Base-by-base conservation (phyloP, 2,329 filamentous ascomycete genomes). In the Ophiognomonia clavigignenti-juglandacearum region DNA sequence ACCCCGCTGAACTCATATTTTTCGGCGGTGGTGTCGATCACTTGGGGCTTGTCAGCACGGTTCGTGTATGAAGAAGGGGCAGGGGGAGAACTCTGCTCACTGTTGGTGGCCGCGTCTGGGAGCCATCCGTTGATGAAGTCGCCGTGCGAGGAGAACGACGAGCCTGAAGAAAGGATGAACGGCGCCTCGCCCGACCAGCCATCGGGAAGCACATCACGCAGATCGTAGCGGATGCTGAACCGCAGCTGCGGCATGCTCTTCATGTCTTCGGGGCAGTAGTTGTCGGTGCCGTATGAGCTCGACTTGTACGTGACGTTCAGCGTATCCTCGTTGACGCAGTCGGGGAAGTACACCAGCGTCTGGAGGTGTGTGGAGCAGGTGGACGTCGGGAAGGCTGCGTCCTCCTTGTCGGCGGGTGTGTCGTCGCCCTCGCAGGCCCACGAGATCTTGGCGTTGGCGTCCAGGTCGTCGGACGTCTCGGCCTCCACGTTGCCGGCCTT, bases 181-280 rank as follows among this genome's bases (percentile, higher is more conserved):
- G 71, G 72, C 1, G 70, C 64, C 0, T 58, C 59, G 35, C 71
- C 70, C 29, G 51, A 61, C 71, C 71, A 74, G 18, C 71, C 70
- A 36, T 67, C 59, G 3, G 71, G 68, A 4, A 74, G 54, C 1
- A 58, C 59, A 38, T 65, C 66, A 46, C 69, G 65, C 6, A 71
- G 56, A 47, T 74, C 71, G 56, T 72, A 74, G 34, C 71, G 67
- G 50, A 73, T 67, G 36, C 64, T 68, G 61, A 73, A 73, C 40
- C 71, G 66, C 7, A 74, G 64, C 54, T 70, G 69, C 4, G 70
- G 68, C 61, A 74, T 73, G 5, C 62, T 60, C 55, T 70, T 70
- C 63, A 67, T 72, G 49, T 64, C 66, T 10, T 54, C 50, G 1
- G 71, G 71, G 51, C 71, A 74, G 27, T 58, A 57, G 52, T 68